Conservation (phyloP, 2,329 filamentous ascomycete genomes). For the Penicillium sp. region DNA sequence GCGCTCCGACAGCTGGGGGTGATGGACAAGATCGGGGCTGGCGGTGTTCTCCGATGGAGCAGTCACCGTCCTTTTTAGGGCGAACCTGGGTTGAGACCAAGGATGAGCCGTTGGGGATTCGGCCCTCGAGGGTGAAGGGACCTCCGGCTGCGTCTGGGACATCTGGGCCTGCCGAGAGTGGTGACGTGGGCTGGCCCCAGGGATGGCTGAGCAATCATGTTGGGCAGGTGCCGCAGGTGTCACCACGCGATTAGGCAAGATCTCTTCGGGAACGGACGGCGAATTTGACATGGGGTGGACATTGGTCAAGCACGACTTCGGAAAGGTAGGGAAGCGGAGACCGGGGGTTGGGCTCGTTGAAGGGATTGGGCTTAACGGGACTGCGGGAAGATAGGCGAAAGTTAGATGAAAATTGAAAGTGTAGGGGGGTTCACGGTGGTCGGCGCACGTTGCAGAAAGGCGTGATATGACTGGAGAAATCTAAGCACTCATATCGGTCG, state of each 20-base stretch:
- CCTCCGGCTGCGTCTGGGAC: slow-evolving; percentile 32
- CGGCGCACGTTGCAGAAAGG: slow-evolving; percentile 31
- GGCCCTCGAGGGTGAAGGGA: slow-evolving; percentile 34
- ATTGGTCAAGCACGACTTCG: slow-evolving; percentile 46
- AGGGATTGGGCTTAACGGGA: not conserved
- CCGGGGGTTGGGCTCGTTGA: slow-evolving; percentile 7
- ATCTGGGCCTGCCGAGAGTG: slow-evolving; percentile 33
- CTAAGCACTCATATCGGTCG: not conserved
- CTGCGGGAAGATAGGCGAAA: not conserved
- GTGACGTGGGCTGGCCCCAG: slow-evolving; percentile 37
- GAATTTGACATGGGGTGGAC: slow-evolving; percentile 54
- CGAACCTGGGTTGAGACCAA: slow-evolving; percentile 34
- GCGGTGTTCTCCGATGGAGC: slow-evolving; percentile 31
- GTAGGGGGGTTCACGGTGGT: slow-evolving; percentile 9
- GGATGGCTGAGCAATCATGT: slow-evolving; percentile 38
- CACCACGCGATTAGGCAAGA: slow-evolving; percentile 46
- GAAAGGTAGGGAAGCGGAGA: slow-evolving; percentile 22
- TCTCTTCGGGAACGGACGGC: slow-evolving; percentile 45
- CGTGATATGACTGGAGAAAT: slow-evolving; percentile 33
- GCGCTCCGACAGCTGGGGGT: slow-evolving; percentile 61
- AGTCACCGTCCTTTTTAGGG: slow-evolving; percentile 41
- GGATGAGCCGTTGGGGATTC: slow-evolving; percentile 40
- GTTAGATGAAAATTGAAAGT: slow-evolving; percentile 2
- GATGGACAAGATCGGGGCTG: slow-evolving; percentile 30
- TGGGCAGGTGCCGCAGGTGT: slow-evolving; percentile 46